These are phyloP conservation scores for Jackrogersella multiformis DNA, from an alignment of 495 filamentous ascomycete species.

Conservation along the genomic window DNA sequence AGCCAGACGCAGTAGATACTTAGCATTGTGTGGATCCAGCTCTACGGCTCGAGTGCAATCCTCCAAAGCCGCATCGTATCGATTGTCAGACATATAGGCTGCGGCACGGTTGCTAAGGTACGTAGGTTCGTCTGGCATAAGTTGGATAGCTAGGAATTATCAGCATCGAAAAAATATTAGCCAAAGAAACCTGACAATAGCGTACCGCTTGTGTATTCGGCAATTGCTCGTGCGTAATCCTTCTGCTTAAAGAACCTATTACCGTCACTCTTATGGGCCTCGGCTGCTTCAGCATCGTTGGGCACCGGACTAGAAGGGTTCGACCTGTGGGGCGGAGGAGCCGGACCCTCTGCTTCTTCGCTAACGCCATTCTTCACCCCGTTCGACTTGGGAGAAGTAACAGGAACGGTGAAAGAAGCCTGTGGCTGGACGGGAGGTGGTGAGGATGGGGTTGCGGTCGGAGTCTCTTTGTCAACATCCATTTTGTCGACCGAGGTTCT, in stretches of 20 bases:
- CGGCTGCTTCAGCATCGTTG: slow-evolving; percentile 73
- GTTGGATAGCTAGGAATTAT: slow-evolving; percentile 74
- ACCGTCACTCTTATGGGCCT: slow-evolving; percentile 87
- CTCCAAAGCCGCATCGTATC: slow-evolving; percentile 80
- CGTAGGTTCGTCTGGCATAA: slow-evolving; percentile 79
- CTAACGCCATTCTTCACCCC: slow-evolving; percentile 47
- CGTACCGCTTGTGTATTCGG: slow-evolving; percentile 93
- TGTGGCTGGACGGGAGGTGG: slow-evolving; percentile 51
- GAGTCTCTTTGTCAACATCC: slow-evolving; percentile 80
- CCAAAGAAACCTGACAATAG: not conserved
- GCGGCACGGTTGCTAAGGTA: slow-evolving; percentile 96
- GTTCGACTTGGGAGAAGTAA: slow-evolving; percentile 43
- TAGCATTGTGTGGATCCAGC: slow-evolving; percentile 81
- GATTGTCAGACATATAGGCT: slow-evolving; percentile 84
- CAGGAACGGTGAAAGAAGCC: slow-evolving; percentile 50
- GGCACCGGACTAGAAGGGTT: slow-evolving; percentile 67
- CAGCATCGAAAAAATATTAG: slow-evolving; percentile 2
- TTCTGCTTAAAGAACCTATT: slow-evolving; percentile 97
- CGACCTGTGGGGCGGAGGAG: slow-evolving; percentile 80
- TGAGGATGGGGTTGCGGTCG: slow-evolving; percentile 56
- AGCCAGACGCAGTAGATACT: slow-evolving; percentile 86
- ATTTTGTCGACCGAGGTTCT: slow-evolving; percentile 70
- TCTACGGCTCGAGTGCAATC: slow-evolving; percentile 83
- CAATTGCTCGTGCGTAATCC: slow-evolving; percentile 84
- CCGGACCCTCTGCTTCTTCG: slow-evolving; percentile 65